phyloP scores from a whole-genome alignment of 1,139 yeast species.

The Nakaseomyces sp. region DNA sequence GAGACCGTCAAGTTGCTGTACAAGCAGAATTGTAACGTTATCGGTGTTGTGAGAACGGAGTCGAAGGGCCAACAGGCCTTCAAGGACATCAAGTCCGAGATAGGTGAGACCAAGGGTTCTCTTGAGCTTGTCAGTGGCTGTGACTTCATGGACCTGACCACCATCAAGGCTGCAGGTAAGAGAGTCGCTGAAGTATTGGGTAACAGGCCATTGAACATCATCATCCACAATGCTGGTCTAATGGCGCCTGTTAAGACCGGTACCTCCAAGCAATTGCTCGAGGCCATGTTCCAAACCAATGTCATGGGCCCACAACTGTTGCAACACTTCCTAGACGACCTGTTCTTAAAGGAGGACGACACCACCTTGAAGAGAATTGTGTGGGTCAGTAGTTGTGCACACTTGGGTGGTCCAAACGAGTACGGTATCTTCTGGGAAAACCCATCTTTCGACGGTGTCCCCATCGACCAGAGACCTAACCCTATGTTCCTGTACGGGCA shows the following conservation, averaged over 20 bases:
- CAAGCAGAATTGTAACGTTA: slow-evolving; percentile 38
- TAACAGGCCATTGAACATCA: slow-evolving; percentile 32
- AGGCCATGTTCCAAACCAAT: slow-evolving; percentile 43
- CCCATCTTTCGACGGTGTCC: slow-evolving; percentile 26
- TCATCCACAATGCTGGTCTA: slow-evolving; percentile 47
- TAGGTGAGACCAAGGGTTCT: slow-evolving; percentile 21
- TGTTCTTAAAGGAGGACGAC: slow-evolving; percentile 29
- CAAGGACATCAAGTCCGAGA: slow-evolving; percentile 26
- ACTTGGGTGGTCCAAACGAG: slow-evolving; percentile 31
- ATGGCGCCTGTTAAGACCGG: slow-evolving; percentile 36
- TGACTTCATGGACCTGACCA: slow-evolving; percentile 40
- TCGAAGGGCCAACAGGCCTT: slow-evolving; percentile 34
- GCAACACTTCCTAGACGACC: slow-evolving; percentile 39
- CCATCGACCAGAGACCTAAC: slow-evolving; percentile 22
- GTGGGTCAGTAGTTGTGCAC: slow-evolving; percentile 41
- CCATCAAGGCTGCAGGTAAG: slow-evolving; percentile 37
- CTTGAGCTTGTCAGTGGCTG: slow-evolving; percentile 26
- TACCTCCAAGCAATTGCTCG: slow-evolving; percentile 38
- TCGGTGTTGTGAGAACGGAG: slow-evolving; percentile 36
- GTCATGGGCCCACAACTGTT: slow-evolving; percentile 43
- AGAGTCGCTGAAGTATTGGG: slow-evolving; percentile 25
- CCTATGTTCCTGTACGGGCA: slow-evolving; percentile 33
- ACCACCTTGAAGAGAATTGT: slow-evolving; percentile 34
- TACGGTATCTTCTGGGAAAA: slow-evolving; percentile 39
- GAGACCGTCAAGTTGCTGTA: slow-evolving; percentile 36